Evolutionary conservation across 768 basidiomycete genomes (phyloP).

Genomic region (Xanthoconium stramineum): DNA sequence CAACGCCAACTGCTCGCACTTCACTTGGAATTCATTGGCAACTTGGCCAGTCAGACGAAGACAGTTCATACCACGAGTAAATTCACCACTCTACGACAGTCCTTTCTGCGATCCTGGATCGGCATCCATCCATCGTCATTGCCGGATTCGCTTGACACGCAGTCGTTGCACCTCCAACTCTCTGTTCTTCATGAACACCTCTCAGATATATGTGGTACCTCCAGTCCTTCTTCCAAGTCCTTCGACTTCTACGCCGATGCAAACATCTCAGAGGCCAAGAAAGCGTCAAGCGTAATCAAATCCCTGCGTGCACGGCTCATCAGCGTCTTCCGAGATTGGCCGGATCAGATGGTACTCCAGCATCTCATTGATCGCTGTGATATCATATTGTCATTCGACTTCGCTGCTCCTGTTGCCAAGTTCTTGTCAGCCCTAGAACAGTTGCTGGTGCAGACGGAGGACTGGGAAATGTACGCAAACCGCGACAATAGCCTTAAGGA

Average conservation of each 20-base stretch:
- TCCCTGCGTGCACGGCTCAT: slow-evolving; percentile 52
- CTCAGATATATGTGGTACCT: slow-evolving; percentile 27
- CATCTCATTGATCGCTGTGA: slow-evolving; percentile 74
- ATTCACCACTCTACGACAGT: slow-evolving; percentile 36
- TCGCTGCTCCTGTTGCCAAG: slow-evolving; percentile 75
- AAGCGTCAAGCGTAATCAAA: slow-evolving; percentile 50
- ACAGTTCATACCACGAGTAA: not conserved
- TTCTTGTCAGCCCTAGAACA: slow-evolving; percentile 82
- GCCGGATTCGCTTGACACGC: slow-evolving; percentile 46
- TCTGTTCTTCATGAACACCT: slow-evolving; percentile 44
- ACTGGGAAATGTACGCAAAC: slow-evolving; percentile 98
- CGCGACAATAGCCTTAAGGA: slow-evolving; percentile 75
- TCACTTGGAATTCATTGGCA: slow-evolving; percentile 44
- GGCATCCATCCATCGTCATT: slow-evolving; percentile 29
- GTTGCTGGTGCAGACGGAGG: slow-evolving; percentile 80
- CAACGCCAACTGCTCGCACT: slow-evolving; percentile 41
- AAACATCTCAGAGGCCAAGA: slow-evolving; percentile 71
- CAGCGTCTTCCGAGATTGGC: slow-evolving; percentile 75
- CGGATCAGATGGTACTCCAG: slow-evolving; percentile 96
- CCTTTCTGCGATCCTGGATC: slow-evolving; percentile 34
- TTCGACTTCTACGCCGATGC: slow-evolving; percentile 81
- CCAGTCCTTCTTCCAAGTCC: slow-evolving; percentile 19
- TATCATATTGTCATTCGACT: slow-evolving; percentile 53
- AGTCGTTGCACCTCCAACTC: slow-evolving; percentile 52
- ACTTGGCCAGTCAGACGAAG: not conserved